Conservation (phyloP, 2,329 filamentous ascomycete species). For the Trichoderma hamatum region DNA sequence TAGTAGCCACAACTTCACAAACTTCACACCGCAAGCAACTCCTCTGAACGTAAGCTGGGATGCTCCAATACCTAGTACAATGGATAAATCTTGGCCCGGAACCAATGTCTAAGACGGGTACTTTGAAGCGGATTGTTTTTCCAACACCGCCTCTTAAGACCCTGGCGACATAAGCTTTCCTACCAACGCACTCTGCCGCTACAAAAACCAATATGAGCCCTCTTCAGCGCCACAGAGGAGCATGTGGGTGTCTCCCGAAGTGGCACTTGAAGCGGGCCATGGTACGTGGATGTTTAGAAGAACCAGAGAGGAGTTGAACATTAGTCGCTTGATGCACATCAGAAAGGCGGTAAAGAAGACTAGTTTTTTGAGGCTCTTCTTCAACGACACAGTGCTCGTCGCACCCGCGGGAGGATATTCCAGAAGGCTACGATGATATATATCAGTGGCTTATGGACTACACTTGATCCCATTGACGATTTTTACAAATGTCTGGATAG, state of each 20-base stretch:
- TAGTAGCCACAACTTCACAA: background rate
- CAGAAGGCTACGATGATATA: background rate
- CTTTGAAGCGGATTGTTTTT: background rate
- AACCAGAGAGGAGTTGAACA: background rate
- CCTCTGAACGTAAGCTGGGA: too few relatives aligned
- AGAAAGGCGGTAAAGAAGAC: slow-evolving; percentile 13
- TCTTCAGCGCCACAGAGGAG: background rate
- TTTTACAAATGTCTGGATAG: background rate
- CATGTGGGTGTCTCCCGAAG: background rate
- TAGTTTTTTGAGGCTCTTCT: background rate
- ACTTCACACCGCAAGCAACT: background rate
- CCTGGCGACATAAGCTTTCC: background rate
- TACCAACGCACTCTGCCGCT: background rate
- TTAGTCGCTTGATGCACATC: background rate
- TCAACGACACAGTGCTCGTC: slow-evolving; percentile 2
- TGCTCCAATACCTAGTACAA: background rate
- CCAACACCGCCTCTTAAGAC: background rate
- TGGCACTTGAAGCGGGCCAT: background rate
- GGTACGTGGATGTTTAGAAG: background rate
- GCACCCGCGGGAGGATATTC: background rate
- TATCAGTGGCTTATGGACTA: background rate
- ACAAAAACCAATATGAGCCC: background rate
- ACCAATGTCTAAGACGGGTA: background rate
- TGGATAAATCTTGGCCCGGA: background rate
- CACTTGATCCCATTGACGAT: background rate